phyloP scores from a whole-genome alignment of 805 yeast genomes.

The Yarrowia sp. region DNA sequence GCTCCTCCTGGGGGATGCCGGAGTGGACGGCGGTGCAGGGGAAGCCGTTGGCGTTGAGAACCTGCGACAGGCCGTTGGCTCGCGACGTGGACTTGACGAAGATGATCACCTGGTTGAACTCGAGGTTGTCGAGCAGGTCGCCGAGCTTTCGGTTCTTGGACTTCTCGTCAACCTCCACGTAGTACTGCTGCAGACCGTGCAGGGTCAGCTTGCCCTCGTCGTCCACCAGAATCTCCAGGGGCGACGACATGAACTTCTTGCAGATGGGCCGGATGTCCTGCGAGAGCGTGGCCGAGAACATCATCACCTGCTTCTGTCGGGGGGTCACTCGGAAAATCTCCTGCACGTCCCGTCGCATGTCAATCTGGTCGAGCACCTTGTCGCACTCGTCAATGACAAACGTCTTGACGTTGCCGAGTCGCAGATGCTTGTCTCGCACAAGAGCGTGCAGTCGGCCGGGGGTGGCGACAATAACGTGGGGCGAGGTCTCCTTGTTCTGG shows the following conservation, averaged over 20 bases:
- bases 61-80: constrained; percentile 86
- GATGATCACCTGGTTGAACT: constrained; percentile 96
- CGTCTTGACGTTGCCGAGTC: constrained; percentile 84
- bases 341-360: constrained; percentile 98
- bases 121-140: constrained; percentile 87
- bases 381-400: constrained; percentile 98
- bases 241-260: constrained; percentile 97
- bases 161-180: constrained; percentile 80
- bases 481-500: constrained; percentile 89
- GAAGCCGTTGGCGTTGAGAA: constrained; percentile 88
- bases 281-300: constrained; percentile 95
- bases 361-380: constrained; percentile 85
- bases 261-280: constrained; percentile 94
- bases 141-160: constrained; percentile 92
- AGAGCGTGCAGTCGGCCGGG: constrained; percentile 97
- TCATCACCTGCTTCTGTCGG: constrained; percentile 98
- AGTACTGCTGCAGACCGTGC: constrained; percentile 98
- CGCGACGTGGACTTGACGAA: constrained; percentile 89
- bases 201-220: constrained; percentile 96
- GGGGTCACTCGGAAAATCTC: constrained; percentile 97
- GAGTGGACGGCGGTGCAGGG: constrained; percentile 97
- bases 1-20: constrained; percentile 94
- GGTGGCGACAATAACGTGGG: constrained; percentile 95
- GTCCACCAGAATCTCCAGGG: constrained; percentile 95
- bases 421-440: constrained; percentile 84